Percentiles rank a stretch among this genome's conserved stretches.
These are phyloP conservation scores for Acanthamoeba royreba DNA, from an alignment of 208 protist genomes.

Conservation along the genomic window DNA sequence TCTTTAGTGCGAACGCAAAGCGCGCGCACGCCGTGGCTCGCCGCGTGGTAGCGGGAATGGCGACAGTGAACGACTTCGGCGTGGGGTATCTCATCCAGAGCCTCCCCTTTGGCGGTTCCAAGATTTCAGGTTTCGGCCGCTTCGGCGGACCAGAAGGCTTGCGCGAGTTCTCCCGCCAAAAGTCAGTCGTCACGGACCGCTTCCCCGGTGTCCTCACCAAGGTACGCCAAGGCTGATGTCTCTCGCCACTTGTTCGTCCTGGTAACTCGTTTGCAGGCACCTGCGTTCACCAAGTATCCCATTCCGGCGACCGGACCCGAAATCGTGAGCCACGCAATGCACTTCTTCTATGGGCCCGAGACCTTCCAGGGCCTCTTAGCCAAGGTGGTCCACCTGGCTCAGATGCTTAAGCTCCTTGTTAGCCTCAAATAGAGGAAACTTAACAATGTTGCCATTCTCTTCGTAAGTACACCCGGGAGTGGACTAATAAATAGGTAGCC, in stretches of 20 bases:
- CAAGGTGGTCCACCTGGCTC: not conserved
- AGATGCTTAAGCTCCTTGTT: not conserved
- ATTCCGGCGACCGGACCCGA: not conserved
- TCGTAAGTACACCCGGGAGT: no score
- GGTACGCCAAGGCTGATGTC: not conserved
- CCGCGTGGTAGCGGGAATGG: not conserved
- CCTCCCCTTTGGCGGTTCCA: conserved; percentile 91
- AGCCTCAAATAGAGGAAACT: not conserved
- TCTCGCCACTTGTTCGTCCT: not conserved
- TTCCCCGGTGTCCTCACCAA: conserved; percentile 28
- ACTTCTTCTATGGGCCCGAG: not conserved
- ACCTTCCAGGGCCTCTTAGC: not conserved
- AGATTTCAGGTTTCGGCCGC: conserved; percentile 93
- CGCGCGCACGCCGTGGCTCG: conserved; percentile 57
- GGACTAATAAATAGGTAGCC: no score
- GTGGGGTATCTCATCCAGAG: conserved; percentile 13
- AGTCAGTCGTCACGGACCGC: conserved; percentile 66
- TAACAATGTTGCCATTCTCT: no score
- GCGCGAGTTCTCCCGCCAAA: conserved; percentile 87
- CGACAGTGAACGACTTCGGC: conserved; percentile 57
- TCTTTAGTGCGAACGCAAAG: conserved; percentile 79
- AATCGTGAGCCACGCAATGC: not conserved
- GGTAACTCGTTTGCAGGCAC: not conserved
- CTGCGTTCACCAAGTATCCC: not conserved
- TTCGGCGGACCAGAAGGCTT: conserved; percentile 92